Evolutionary conservation across 768 basidiomycete species (phyloP).

Genomic region (Punctularia strigosozonata): DNA sequence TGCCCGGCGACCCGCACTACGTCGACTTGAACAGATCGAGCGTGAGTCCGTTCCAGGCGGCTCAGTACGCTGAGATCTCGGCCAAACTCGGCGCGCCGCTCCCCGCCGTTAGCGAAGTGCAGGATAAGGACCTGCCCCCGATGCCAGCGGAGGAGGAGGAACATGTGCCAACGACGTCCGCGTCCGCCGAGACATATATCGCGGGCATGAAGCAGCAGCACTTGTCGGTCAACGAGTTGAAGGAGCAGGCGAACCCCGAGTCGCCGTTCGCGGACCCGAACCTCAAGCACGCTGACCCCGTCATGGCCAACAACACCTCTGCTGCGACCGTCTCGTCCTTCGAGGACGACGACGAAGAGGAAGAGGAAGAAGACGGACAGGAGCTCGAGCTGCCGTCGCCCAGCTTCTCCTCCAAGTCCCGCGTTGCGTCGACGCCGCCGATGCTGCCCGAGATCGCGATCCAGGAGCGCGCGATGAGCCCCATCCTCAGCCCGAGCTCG

Average conservation of each 20-base stretch:
- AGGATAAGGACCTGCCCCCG: no score
- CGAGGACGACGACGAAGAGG: slow-evolving; percentile 14
- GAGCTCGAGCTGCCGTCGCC: slow-evolving; percentile 18
- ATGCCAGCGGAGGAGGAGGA: slow-evolving; percentile 12
- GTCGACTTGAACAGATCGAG: slow-evolving; percentile 57
- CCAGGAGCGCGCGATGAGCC: slow-evolving; percentile 30
- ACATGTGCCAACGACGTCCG: slow-evolving; percentile 6
- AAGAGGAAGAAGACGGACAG: slow-evolving; percentile 8
- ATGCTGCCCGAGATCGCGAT: slow-evolving; percentile 40
- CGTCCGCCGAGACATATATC: not conserved
- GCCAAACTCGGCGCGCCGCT: slow-evolving; percentile 31
- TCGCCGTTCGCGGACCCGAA: slow-evolving; percentile 19
- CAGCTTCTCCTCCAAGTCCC: slow-evolving; percentile 21
- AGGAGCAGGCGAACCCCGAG: slow-evolving; percentile 7
- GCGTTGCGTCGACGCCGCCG: slow-evolving; percentile 39
- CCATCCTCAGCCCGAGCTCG: slow-evolving; percentile 15
- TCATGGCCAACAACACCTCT: not conserved
- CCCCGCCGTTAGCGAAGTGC: slow-evolving; percentile 12
- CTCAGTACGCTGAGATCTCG: slow-evolving; percentile 64
- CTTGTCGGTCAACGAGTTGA: not conserved
- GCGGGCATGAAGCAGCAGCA: not conserved
- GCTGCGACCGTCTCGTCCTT: slow-evolving; percentile 15
- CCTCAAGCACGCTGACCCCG: not conserved
- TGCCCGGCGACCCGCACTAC: slow-evolving; percentile 28
- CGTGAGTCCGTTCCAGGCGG: slow-evolving; percentile 64